Conservation (phyloP, 129 eudicot species). For the Ambrosia trifida region DNA sequence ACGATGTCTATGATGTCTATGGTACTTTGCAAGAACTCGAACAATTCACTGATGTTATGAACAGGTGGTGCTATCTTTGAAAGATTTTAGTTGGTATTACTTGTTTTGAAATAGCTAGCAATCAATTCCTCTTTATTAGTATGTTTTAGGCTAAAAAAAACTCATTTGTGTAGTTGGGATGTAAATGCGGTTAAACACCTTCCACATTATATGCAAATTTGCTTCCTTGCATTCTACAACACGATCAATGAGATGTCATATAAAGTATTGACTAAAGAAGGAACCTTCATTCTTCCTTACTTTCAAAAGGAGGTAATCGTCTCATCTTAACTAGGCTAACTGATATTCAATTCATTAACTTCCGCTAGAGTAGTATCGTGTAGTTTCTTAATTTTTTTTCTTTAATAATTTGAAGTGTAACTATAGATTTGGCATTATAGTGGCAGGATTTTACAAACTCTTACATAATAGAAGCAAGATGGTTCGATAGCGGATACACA, state of each 20-base stretch:
- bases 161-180: slow-evolving; percentile 43
- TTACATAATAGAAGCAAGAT: slow-evolving; percentile 39
- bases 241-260: no score
- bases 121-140: background rate
- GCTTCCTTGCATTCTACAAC: slow-evolving; percentile 38
- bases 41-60: background rate
- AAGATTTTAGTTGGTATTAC: no score
- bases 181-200: slow-evolving; percentile 34
- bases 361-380: no score
- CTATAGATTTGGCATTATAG: slow-evolving; percentile 16
- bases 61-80: background rate
- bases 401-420: background rate
- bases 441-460: slow-evolving; percentile 37
- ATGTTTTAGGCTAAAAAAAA: no score
- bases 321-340: background rate
- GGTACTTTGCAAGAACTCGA: background rate
- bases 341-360: no score
- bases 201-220: slow-evolving; percentile 46
- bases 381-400: no score
- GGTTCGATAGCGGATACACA: slow-evolving; percentile 40
- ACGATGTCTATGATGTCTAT: background rate
- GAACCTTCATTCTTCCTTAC: slow-evolving; percentile 28
- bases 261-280: slow-evolving; percentile 26
- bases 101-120: background rate
- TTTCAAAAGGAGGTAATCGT: slow-evolving; percentile 27